These are phyloP conservation scores for Rhodotorula glutinis DNA, from an alignment of 1,284 basidiomycete species.

Conservation along the genomic window DNA sequence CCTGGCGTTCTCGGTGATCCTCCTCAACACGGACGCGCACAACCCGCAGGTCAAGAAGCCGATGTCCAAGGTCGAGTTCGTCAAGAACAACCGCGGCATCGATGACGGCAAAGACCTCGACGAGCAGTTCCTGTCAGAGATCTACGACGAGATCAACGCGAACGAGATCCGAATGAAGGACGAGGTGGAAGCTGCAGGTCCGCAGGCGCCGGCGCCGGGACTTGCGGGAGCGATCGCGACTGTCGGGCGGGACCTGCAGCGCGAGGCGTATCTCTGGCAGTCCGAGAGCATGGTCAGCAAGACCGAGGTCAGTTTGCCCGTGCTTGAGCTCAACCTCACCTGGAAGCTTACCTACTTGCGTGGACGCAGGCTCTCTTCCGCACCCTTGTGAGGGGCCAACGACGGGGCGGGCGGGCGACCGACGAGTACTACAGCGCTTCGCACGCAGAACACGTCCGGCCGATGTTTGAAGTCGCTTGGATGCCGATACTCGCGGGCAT, in stretches of 20 bases:
- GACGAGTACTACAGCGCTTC: constrained; percentile 94
- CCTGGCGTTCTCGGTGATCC: constrained; percentile 84
- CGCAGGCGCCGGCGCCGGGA: constrained; percentile 58
- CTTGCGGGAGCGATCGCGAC: constrained; percentile 75
- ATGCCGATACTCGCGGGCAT: constrained; percentile 91
- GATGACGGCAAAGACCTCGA: constrained; percentile 84
- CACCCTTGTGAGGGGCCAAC: constrained; percentile 81
- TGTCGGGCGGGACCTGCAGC: constrained; percentile 86
- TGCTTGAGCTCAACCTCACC: not conserved
- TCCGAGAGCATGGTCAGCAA: constrained; percentile 93
- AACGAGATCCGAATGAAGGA: constrained; percentile 99
- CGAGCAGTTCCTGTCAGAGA: constrained; percentile 69
- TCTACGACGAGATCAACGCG: constrained; percentile 82
- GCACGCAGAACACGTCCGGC: constrained; percentile 87
- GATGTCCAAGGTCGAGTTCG: constrained; percentile 85
- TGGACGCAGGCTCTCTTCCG: constrained; percentile 72
- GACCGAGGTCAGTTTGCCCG: constrained; percentile 74
- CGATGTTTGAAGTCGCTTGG: constrained; percentile 99
- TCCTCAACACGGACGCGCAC: constrained; percentile 94
- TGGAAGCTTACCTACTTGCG: not conserved
- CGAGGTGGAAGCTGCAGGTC: constrained; percentile 65
- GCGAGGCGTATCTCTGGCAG: constrained; percentile 89
- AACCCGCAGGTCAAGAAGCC: constrained; percentile 84
- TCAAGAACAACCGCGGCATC: constrained; percentile 91
- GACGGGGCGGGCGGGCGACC: constrained; percentile 56